Conservation (phyloP, 2,329 filamentous ascomycete species). For the Cercospora citrullina region DNA sequence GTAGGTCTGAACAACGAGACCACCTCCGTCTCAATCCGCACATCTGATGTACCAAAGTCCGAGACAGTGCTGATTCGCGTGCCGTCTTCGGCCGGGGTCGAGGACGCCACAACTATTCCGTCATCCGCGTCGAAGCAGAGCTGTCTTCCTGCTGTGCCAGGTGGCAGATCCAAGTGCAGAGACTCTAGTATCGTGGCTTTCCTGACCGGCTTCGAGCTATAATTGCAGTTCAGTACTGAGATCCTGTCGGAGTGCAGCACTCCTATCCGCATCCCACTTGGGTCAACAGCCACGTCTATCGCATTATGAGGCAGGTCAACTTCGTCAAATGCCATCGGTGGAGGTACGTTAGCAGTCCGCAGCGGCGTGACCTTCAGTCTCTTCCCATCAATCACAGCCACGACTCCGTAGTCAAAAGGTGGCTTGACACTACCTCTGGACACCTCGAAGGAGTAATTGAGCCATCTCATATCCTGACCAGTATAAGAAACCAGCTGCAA, state of each 20-base stretch:
- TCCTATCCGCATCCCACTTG: constrained; percentile 64
- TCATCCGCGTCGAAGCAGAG: constrained; percentile 49
- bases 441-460: constrained; percentile 69
- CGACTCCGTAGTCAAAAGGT: constrained; percentile 54
- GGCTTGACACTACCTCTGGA: constrained; percentile 67
- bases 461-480: constrained; percentile 24
- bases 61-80: constrained; percentile 19
- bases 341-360: constrained; percentile 79
- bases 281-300: constrained; percentile 73
- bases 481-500: constrained; percentile 58
- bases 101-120: constrained; percentile 39
- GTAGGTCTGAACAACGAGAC: constrained; percentile 19
- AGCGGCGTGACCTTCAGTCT: constrained; percentile 82
- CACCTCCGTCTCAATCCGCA: constrained; percentile 14
- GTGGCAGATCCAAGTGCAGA: constrained; percentile 21
- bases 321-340: constrained; percentile 86
- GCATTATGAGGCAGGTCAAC: constrained; percentile 62
- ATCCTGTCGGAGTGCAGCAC: constrained; percentile 69
- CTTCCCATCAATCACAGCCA: constrained; percentile 82
- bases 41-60: constrained; percentile 20
- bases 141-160: constrained; percentile 41
- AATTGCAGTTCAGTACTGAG: constrained; percentile 68
- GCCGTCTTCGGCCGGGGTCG: constrained; percentile 20
- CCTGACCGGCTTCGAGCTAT: constrained; percentile 53
- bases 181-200: constrained; percentile 45